These are phyloP conservation scores for Exutisphaerella laricina DNA, from an alignment of 2,329 filamentous ascomycete genomes.

Conservation along the genomic window DNA sequence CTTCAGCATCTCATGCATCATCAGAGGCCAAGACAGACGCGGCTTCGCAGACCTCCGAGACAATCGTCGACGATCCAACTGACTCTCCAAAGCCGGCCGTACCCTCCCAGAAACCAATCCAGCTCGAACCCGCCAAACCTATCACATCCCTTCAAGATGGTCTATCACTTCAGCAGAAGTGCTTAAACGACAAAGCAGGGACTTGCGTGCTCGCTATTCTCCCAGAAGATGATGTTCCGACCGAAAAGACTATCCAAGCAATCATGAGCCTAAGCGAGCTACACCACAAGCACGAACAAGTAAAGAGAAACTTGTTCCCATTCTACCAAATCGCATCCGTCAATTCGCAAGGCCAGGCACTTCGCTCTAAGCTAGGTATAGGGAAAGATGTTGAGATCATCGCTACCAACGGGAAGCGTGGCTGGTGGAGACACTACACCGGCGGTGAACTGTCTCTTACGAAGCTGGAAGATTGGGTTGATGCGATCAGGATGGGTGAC, in stretches of 20 bases:
- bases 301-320: slow-evolving; percentile 68
- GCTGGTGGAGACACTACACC: slow-evolving; percentile 76
- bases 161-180: slow-evolving; percentile 62
- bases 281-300: slow-evolving; percentile 65
- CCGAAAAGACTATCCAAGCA: slow-evolving; percentile 27
- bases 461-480: slow-evolving; percentile 77
- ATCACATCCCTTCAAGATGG: slow-evolving; percentile 61
- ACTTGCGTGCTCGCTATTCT: slow-evolving; percentile 78
- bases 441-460: slow-evolving; percentile 48
- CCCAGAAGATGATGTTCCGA: slow-evolving; percentile 44
- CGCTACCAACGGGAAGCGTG: slow-evolving; percentile 77
- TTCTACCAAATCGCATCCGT: slow-evolving; percentile 67
- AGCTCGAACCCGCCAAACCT: slow-evolving; percentile 50
- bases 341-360: slow-evolving; percentile 51
- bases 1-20: slow-evolving; percentile 49
- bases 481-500: slow-evolving; percentile 85
- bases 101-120: slow-evolving; percentile 43
- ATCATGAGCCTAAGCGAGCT: slow-evolving; percentile 65
- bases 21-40: slow-evolving; percentile 44
- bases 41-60: slow-evolving; percentile 47
- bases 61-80: slow-evolving; percentile 48
- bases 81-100: slow-evolving; percentile 50
- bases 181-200: slow-evolving; percentile 67
- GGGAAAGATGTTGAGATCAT: slow-evolving; percentile 61
- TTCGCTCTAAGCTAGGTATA: slow-evolving; percentile 61